These are phyloP conservation scores for Boletus bicolor DNA, from an alignment of 768 basidiomycete genomes.

Conservation along the genomic window DNA sequence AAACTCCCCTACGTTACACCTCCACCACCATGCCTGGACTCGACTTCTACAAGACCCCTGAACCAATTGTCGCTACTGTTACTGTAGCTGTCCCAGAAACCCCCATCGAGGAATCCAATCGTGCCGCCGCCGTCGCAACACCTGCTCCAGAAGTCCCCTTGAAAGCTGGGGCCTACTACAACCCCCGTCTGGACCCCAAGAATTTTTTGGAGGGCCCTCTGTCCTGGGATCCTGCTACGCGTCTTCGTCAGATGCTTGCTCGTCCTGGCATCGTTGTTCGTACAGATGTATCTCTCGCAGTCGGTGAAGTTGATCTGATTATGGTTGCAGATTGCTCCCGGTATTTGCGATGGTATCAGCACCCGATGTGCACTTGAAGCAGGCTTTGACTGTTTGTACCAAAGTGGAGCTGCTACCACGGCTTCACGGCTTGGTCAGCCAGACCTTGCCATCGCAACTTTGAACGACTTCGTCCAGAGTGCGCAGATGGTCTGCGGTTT, in stretches of 20 bases:
- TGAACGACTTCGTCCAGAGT: conserved; percentile 72
- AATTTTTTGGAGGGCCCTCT: conserved; percentile 69
- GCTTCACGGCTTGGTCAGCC: conserved; percentile 76
- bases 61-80: not conserved
- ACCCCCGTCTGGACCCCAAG: conserved; percentile 63
- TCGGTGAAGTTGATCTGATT: not conserved
- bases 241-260: conserved; percentile 65
- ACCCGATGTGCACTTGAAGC: conserved; percentile 78
- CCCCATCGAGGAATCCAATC: conserved; percentile 1
- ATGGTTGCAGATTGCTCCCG: conserved; percentile 58
- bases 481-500: conserved; percentile 70
- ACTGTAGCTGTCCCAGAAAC: not conserved
- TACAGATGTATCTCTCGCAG: not conserved
- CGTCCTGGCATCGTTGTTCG: conserved; percentile 75
- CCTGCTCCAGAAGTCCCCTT: conserved; percentile 11
- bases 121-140: not conserved
- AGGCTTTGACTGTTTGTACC: conserved; percentile 74
- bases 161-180: conserved; percentile 48
- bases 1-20: conserved; percentile 2
- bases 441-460: conserved; percentile 74
- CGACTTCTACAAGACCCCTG: conserved; percentile 29
- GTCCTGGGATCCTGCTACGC: conserved; percentile 64
- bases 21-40: conserved; percentile 32
- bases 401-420: conserved; percentile 79
- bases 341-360: conserved; percentile 77